phyloP scores from a whole-genome alignment of 1,139 yeast species.

The Maudiozyma humilis region DNA sequence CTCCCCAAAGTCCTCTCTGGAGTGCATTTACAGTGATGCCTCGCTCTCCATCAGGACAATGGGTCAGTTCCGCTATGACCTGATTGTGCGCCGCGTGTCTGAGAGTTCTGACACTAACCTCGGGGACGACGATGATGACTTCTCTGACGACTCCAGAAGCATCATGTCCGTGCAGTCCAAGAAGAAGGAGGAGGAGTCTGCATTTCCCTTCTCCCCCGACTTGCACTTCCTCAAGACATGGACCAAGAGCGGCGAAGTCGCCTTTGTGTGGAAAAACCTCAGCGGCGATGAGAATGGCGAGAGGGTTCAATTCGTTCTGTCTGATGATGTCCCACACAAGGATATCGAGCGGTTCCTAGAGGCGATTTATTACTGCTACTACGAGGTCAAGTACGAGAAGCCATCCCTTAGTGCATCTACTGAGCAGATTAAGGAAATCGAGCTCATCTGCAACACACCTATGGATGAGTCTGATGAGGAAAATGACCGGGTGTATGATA shows the following conservation, averaged over 20 bases:
- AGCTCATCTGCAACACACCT: constrained; percentile 9
- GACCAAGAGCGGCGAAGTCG: constrained; percentile 39
- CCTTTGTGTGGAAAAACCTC: constrained; percentile 68
- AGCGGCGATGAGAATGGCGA: constrained; percentile 83
- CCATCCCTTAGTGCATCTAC: constrained; percentile 42
- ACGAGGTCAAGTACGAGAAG: constrained; percentile 62
- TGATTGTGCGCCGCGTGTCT: constrained; percentile 60
- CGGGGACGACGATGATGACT: constrained; percentile 40
- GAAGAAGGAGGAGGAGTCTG: constrained; percentile 30
- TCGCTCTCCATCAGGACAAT: constrained; percentile 61
- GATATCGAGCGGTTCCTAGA: constrained; percentile 60
- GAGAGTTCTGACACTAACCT: constrained; percentile 52
- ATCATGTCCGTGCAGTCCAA: constrained; percentile 57
- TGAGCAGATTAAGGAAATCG: constrained; percentile 50
- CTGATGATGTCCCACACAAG: constrained; percentile 46
- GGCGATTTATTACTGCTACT: constrained; percentile 60
- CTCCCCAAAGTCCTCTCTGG: constrained; percentile 81
- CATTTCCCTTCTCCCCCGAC: constrained; percentile 19
- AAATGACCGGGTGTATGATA: constrained; percentile 10
- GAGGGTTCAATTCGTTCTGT: constrained; percentile 70
- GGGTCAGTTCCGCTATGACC: constrained; percentile 57
- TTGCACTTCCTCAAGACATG: constrained; percentile 42
- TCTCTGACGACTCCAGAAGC: constrained; percentile 38
- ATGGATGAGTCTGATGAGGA: constrained; percentile 14
- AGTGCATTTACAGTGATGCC: constrained; percentile 79